Evolutionary conservation across 2,329 filamentous ascomycete genomes (phyloP).

Genomic region (Aspergillus oerlinghausenensis): DNA sequence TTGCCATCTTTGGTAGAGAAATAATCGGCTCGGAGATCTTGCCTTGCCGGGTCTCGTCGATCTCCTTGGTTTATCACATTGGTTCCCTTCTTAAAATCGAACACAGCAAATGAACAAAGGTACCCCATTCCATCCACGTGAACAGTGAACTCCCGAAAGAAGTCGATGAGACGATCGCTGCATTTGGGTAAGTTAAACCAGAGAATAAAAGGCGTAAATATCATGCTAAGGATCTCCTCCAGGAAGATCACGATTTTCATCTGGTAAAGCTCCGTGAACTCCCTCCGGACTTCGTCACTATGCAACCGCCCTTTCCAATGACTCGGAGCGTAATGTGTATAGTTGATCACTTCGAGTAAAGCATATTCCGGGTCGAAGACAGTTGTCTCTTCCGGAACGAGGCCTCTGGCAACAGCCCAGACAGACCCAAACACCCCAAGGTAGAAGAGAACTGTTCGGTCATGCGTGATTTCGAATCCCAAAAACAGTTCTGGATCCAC

Average conservation of each 20-base stretch:
- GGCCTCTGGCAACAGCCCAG: conserved; percentile 77
- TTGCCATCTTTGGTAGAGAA: conserved; percentile 95
- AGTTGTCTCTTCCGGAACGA: conserved; percentile 79
- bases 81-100: conserved; percentile 86
- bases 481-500: conserved; percentile 87
- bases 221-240: conserved; percentile 86
- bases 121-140: conserved; percentile 95
- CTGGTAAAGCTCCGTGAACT: conserved; percentile 88
- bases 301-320: conserved; percentile 90
- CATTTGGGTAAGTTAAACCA: conserved; percentile 81
- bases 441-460: conserved; percentile 87
- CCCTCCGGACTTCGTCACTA: conserved; percentile 84
- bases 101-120: conserved; percentile 95
- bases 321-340: conserved; percentile 84
- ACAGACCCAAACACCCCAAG: conserved; percentile 75
- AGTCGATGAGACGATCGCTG: conserved; percentile 91
- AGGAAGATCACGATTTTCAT: conserved; percentile 87
- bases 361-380: conserved; percentile 92
- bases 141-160: conserved; percentile 95
- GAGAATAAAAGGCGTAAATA: conserved; percentile 85
- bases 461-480: conserved; percentile 83
- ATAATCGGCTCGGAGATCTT: conserved; percentile 83
- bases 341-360: conserved; percentile 81
- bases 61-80: conserved; percentile 48
- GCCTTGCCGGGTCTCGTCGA: conserved; percentile 28